A percentile compares a stretch with the other conserved stretches of the same genome.
Evolutionary conservation across 148 eudicot genomes (phyloP).

Genomic region (Vaccinium macrocarpon): DNA sequence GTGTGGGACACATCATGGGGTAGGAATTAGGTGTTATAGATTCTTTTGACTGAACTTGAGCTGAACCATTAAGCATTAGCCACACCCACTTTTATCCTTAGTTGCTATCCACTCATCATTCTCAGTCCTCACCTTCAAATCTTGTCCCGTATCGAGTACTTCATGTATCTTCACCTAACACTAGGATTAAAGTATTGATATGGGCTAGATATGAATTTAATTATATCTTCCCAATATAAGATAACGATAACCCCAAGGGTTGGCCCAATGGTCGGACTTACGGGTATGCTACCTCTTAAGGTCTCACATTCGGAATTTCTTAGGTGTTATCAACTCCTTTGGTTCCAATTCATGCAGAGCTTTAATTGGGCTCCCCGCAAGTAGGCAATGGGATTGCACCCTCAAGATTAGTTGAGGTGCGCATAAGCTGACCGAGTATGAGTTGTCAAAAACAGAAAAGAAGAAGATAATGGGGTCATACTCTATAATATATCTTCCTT

Average conservation of each 20-base stretch:
- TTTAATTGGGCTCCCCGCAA: no score
- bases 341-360: no score
- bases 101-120: constrained; percentile 14
- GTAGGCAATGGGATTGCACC: no score
- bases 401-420: no score
- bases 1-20: neutral
- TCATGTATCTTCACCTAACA: constrained; percentile 4
- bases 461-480: neutral
- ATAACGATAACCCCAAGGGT: no score
- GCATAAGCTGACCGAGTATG: no score
- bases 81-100: neutral
- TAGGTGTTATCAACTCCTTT: no score
- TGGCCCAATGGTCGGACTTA: no score
- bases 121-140: neutral
- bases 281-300: no score
- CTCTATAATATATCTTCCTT: neutral
- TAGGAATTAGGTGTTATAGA: neutral
- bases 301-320: no score
- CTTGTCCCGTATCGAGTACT: neutral
- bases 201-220: neutral
- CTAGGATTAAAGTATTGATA: neutral
- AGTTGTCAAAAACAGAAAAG: no score
- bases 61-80: constrained; percentile 14
- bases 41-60: constrained; percentile 2
- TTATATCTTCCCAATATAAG: neutral